These are phyloP conservation scores for Debaryomycetaceae sp. DNA, from an alignment of 1,139 yeast species.

Conservation along the genomic window DNA sequence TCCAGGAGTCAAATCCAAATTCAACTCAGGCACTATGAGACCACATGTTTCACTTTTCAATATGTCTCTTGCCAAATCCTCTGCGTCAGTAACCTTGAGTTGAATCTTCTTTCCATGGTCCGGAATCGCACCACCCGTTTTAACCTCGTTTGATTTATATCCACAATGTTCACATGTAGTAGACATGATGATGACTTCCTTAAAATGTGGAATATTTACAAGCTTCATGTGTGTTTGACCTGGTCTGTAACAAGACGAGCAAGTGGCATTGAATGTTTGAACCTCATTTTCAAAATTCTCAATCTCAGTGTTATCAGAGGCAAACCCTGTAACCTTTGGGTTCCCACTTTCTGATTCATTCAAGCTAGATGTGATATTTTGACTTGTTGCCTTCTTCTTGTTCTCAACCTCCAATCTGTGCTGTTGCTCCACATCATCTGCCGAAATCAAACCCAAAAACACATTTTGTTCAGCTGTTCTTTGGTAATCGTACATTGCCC, in stretches of 20 bases:
- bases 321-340: slow-evolving; percentile 54
- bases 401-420: slow-evolving; percentile 38
- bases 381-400: slow-evolving; percentile 36
- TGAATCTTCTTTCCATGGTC: slow-evolving; percentile 74
- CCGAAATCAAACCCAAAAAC: slow-evolving; percentile 78
- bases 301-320: slow-evolving; percentile 72
- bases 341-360: slow-evolving; percentile 20
- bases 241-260: slow-evolving; percentile 80
- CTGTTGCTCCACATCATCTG: slow-evolving; percentile 66
- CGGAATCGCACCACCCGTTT: slow-evolving; percentile 97
- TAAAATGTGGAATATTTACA: slow-evolving; percentile 95
- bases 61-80: slow-evolving; percentile 91
- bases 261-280: slow-evolving; percentile 87
- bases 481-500: slow-evolving; percentile 81
- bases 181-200: slow-evolving; percentile 95
- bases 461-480: slow-evolving; percentile 90
- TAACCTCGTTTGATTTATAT: slow-evolving; percentile 94
- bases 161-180: slow-evolving; percentile 93
- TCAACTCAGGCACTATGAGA: slow-evolving; percentile 78
- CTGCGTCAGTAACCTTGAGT: slow-evolving; percentile 81
- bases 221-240: slow-evolving; percentile 96
- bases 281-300: slow-evolving; percentile 86
- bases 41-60: slow-evolving; percentile 94
- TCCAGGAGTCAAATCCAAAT: slow-evolving; percentile 90
- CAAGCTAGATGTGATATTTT: slow-evolving; percentile 27